Conservation (phyloP, 139 green algal genomes). For the Chlamydomonas sphaeroides region DNA sequence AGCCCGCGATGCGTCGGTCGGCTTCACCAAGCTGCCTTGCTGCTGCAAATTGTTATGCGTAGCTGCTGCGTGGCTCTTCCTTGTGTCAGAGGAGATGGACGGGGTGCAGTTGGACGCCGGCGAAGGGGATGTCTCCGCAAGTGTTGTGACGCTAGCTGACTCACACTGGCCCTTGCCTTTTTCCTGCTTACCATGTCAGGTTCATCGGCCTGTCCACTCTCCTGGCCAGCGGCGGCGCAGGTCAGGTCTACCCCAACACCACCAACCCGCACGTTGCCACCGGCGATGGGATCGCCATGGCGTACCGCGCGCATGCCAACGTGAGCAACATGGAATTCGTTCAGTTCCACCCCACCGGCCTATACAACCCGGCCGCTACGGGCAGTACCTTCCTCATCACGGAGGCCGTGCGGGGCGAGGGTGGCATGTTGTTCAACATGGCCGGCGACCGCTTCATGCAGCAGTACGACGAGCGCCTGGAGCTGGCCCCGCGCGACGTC, state of each 20-base stretch:
- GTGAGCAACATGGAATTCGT: conserved; percentile 99
- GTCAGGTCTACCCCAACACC: conserved; percentile 95
- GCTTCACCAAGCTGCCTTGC: too few relatives aligned
- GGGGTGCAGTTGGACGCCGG: too few relatives aligned
- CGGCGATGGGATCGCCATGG: conserved; percentile 97
- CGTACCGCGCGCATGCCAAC: conserved; percentile 79
- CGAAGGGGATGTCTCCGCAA: too few relatives aligned
- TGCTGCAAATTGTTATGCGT: too few relatives aligned
- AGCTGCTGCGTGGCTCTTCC: too few relatives aligned
- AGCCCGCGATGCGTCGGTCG: neutral
- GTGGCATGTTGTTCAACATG: conserved; percentile 89
- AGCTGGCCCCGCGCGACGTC: conserved; percentile 96
- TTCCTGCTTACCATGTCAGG: too few relatives aligned
- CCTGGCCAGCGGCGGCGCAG: conserved; percentile 91
- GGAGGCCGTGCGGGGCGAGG: conserved; percentile 95
- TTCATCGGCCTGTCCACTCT: conserved; percentile 83
- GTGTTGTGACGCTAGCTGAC: too few relatives aligned
- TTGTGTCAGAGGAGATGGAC: too few relatives aligned
- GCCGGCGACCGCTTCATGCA: conserved; percentile 95
- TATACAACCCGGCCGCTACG: conserved; percentile 61
- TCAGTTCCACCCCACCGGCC: conserved; percentile 97
- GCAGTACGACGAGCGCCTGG: conserved; percentile 86
- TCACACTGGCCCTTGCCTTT: too few relatives aligned
- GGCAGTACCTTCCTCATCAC: conserved; percentile 92
- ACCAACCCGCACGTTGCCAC: conserved; percentile 97